These are phyloP conservation scores for Kurtzmaniella cleridarum DNA, from an alignment of 805 yeast genomes.

Conservation along the genomic window DNA sequence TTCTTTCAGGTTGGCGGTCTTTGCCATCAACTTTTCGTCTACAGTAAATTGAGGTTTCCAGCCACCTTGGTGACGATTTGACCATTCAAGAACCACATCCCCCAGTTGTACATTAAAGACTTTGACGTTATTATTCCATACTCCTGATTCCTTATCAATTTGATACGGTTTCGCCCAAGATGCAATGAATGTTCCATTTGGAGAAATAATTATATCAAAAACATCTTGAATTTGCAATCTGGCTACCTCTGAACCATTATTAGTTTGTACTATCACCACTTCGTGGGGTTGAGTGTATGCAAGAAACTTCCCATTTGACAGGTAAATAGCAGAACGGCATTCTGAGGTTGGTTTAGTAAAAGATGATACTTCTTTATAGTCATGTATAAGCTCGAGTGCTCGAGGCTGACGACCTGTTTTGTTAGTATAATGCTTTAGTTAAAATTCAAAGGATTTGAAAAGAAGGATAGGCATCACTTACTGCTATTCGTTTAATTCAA, in stretches of 20 bases:
- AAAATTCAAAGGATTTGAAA: too few relatives aligned
- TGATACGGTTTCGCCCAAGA: slow-evolving; percentile 88
- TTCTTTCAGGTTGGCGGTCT: slow-evolving; percentile 51
- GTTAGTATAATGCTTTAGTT: too few relatives aligned
- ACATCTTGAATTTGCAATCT: slow-evolving; percentile 58
- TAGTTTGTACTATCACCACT: slow-evolving; percentile 56
- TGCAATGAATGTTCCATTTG: slow-evolving; percentile 72
- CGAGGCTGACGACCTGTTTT: slow-evolving; percentile 51
- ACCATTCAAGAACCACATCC: slow-evolving; percentile 53
- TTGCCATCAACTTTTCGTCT: slow-evolving; percentile 70
- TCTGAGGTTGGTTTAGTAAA: slow-evolving; percentile 37
- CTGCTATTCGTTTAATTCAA: too few relatives aligned
- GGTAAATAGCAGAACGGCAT: slow-evolving; percentile 60
- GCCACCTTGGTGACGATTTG: slow-evolving; percentile 77
- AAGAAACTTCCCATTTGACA: slow-evolving; percentile 62
- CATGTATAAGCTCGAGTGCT: slow-evolving; percentile 46
- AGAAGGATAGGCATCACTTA: too few relatives aligned
- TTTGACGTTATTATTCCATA: slow-evolving; percentile 73
- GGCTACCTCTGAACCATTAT: slow-evolving; percentile 38
- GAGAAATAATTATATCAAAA: slow-evolving; percentile 83
- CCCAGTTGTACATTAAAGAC: slow-evolving; percentile 54
- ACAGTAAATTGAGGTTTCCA: slow-evolving; percentile 91
- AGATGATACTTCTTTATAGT: slow-evolving; percentile 31
- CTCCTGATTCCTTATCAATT: slow-evolving; percentile 59
- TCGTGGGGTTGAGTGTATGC: slow-evolving; percentile 66